Conservation (phyloP, 352 stramenopile species). For the Thraustochytrium sp. region DNA sequence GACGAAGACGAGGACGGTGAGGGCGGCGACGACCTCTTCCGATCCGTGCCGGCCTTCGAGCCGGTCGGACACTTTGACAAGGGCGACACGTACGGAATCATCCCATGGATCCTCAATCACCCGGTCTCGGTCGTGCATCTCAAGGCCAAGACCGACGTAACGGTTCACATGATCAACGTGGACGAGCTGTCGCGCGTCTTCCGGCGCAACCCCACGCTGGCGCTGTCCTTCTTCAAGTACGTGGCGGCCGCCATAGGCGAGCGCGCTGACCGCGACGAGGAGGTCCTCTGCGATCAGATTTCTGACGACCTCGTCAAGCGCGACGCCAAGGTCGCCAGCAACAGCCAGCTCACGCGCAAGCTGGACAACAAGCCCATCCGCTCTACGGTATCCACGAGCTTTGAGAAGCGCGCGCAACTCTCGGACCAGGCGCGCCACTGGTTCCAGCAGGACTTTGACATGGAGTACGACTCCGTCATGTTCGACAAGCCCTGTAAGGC, state of each 20-base stretch:
- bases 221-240: constrained; percentile 39
- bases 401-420: background rate
- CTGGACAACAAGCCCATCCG: constrained; percentile 36
- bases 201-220: background rate
- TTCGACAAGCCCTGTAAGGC: background rate
- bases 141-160: constrained; percentile 14
- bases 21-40: background rate
- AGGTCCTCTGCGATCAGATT: constrained; percentile 27
- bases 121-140: constrained; percentile 23
- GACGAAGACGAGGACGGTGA: background rate
- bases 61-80: background rate
- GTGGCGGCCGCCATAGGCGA: constrained; percentile 15
- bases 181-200: constrained; percentile 9
- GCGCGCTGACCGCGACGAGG: constrained; percentile 27
- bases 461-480: constrained; percentile 27
- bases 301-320: background rate
- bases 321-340: background rate
- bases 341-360: background rate
- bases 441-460: constrained; percentile 42
- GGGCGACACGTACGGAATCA: constrained; percentile 32
- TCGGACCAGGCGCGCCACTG: background rate
- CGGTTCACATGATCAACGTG: constrained; percentile 22
- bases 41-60: background rate
- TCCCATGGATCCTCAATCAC: constrained; percentile 38
- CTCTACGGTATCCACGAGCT: background rate